Base-by-base conservation (phyloP, 805 yeast species). In the Kuraishia borneana region DNA sequence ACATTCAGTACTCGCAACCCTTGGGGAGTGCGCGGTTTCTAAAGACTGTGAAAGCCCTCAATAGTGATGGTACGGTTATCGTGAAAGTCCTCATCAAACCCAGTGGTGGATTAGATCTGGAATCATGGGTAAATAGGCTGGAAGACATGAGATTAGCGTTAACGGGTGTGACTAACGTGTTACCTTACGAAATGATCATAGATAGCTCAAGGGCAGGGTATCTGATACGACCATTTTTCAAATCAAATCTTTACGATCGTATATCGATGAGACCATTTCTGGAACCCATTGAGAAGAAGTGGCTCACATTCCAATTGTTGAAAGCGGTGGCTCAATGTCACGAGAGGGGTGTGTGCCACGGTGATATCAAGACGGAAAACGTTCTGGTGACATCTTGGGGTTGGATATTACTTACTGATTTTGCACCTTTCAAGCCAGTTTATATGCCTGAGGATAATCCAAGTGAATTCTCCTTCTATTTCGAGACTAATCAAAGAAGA, bases 201-300 rank as follows among this genome's bases (percentile, higher is more conserved):
- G 96, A 88, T 47, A 84, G 96, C 0, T 94, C 82, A 35, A 64
- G 96, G 30, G 97, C 97, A 0, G 95, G 92, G 0, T 92, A 89
- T 58, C 53, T 89, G 31, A 74, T 89, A 32, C 70, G 98, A 35
- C 96, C 89, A 41, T 76, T 73, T 60, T 61, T 84, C 40, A 70
- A 77, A 44, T 75, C 80, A 33, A 88, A 83, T 47, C 59, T 88
- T n/a, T 87, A 87, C 51, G 97, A 92, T 49, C 61, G 96, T 39
- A 63, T 92, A 27, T 65, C 94, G 30, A 73, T 88, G 5, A 63
- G 97, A 28, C 98, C 97, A 2, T 89, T 88, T 53, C 59, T 89
- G 31, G 88, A 80, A 42, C 65, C 70, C 3, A 66, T 81, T 26
- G 97, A 92, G 53, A 81, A 85, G 53, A 68, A 68, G 42, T 92